phyloP scores from a whole-genome alignment of 371 early-diverging fungal genomes.

The Apophysomyces sp. region DNA sequence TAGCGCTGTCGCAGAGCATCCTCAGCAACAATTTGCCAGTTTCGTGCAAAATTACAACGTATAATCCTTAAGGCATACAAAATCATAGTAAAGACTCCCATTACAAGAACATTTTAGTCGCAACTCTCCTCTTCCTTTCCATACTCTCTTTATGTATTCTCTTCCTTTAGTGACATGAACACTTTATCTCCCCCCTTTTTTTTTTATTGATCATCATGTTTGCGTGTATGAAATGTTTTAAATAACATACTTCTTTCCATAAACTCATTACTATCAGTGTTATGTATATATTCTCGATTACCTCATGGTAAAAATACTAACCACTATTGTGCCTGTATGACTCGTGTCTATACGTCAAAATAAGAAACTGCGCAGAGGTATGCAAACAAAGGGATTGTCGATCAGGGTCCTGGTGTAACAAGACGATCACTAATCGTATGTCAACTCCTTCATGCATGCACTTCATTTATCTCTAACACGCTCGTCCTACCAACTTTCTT shows the following conservation, averaged over 20 bases:
- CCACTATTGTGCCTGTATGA: not conserved
- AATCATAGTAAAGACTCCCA: constrained; percentile 3
- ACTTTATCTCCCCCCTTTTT: constrained; percentile 3
- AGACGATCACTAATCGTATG: not conserved
- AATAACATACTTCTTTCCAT: not conserved
- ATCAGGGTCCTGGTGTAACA: constrained; percentile 1
- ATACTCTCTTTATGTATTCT: not conserved
- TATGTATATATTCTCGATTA: not conserved
- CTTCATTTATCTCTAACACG: not conserved
- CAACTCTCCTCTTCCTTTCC: not conserved
- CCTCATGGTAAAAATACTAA: too few relatives aligned
- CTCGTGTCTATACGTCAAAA: not conserved
- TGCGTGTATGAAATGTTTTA: constrained; percentile 1
- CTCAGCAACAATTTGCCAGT: constrained; percentile 12
- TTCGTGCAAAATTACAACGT: constrained; percentile 32
- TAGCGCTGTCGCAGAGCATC: not conserved
- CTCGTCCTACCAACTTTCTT: too few relatives aligned
- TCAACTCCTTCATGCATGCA: not conserved
- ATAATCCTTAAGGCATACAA: constrained; percentile 1
- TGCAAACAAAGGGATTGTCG: not conserved
- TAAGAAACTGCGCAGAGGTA: not conserved
- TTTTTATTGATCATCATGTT: not conserved
- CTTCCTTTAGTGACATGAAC: constrained; percentile 1
- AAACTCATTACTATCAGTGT: not conserved
- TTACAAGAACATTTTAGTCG: constrained; percentile 15